Base-by-base conservation (phyloP, 352 stramenopile genomes). In the Phytophthora constricta region DNA sequence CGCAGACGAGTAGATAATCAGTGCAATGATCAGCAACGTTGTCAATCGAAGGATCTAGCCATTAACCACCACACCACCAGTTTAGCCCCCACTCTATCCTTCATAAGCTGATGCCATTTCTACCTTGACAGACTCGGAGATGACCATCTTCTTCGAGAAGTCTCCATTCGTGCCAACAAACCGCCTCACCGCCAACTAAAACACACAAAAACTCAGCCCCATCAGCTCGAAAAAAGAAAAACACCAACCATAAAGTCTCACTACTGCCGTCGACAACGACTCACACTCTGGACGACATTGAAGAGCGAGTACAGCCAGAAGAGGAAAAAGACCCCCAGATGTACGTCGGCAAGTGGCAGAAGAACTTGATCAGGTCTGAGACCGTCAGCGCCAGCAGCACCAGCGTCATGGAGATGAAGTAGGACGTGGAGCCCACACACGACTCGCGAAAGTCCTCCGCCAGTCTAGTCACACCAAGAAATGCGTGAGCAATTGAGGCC, bases 301-400 rank as follows among this genome's bases (percentile, higher is more conserved):
- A 96, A 96, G 26, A 96, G 74, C 63, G 87, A 92, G 74, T 95
- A 95, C 59, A 96, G 79, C 89, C 89, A 96, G 26, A 91, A 77
- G 61, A 96, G 72, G 57, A 96, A 96, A 75, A 96, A 96, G 14
- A 90, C 53, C 87, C 87, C 82, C 82, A 93, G n/a, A 95, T 89
- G 75, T 95, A 96, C 7, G 54, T 92, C 23, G 79, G 79, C n/a
- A 96, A 65, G 27, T 82, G 65, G 62, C 84, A 93, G 27, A 96
- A 80, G 58, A 94, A 96, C 42, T 74, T 72, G 23, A 45, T 54
- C 7, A 95, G 65, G 1, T 88, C 41, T 11, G 85, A 82, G 28
- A 94, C 65, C 2, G 53, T 70, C 10, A 94, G 73, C 28, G 87
- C 86, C 20, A 90, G 37, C 10, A 86, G 50, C 58, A 94, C 84